phyloP scores from a whole-genome alignment of 2,329 filamentous ascomycete genomes.

The Beauveria rudraprayagi region DNA sequence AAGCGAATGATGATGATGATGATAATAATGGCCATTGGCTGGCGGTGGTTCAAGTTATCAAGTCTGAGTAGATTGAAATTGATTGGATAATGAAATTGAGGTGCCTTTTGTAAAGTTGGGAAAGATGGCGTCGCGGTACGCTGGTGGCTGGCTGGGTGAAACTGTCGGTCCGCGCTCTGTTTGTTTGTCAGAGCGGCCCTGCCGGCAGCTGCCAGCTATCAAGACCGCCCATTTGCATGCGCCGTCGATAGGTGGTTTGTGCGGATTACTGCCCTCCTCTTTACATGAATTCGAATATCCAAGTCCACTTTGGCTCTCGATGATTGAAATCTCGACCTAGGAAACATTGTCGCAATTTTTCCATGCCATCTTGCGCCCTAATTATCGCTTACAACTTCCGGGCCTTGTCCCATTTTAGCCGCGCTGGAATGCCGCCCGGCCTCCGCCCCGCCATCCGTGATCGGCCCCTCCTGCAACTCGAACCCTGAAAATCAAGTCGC shows the following conservation, averaged over 20 bases:
- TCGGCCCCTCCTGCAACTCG: constrained; percentile 1
- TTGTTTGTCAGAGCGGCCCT: not conserved
- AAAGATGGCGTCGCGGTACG: not conserved
- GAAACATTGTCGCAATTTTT: too few relatives aligned
- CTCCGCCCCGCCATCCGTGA: not conserved
- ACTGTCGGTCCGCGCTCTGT: not conserved
- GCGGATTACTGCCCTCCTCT: not conserved
- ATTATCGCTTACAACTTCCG: not conserved
- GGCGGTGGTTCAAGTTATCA: too few relatives aligned
- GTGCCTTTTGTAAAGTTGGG: not conserved
- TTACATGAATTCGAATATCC: not conserved
- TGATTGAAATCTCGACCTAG: too few relatives aligned
- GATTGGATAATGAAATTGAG: too few relatives aligned
- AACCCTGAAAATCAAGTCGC: not conserved
- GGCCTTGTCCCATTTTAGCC: not conserved
- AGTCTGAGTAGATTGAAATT: too few relatives aligned
- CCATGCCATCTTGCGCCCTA: not conserved
- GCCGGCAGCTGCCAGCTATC: not conserved
- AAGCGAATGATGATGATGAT: not conserved
- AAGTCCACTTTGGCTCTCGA: too few relatives aligned
- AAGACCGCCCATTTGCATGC: not conserved
- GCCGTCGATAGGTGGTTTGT: not conserved
- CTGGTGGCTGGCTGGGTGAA: not conserved
- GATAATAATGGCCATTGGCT: too few relatives aligned
- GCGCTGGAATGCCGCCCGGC: not conserved